These are phyloP conservation scores for Aplosporella prunicola DNA, from an alignment of 2,329 filamentous ascomycete genomes.

Conservation along the genomic window DNA sequence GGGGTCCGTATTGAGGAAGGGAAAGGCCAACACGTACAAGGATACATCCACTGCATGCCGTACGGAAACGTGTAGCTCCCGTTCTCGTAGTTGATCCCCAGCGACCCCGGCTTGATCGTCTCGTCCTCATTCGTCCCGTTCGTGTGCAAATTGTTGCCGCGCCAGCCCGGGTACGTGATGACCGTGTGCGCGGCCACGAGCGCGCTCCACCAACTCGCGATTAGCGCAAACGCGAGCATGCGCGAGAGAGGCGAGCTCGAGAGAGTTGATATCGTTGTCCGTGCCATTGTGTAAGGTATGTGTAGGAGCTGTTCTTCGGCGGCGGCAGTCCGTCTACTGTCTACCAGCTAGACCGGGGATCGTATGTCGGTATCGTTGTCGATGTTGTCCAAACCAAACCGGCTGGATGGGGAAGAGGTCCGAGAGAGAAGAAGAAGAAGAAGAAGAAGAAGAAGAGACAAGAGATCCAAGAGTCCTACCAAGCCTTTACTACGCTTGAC, in stretches of 20 bases:
- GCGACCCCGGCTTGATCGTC: conserved; percentile 27
- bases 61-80: conserved; percentile 56
- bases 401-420: no score
- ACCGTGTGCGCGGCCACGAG: conserved; percentile 63
- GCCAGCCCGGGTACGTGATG: conserved; percentile 76
- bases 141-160: conserved; percentile 75
- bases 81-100: conserved; percentile 36
- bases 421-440: no score
- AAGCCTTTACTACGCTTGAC: no score
- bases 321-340: no score
- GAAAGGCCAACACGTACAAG: conserved; percentile 54
- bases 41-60: conserved; percentile 93
- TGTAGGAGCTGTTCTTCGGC: no score
- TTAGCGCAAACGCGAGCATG: not conserved
- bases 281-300: no score
- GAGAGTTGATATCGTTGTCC: no score
- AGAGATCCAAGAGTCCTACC: no score
- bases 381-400: no score
- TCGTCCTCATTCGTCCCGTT: conserved; percentile 50
- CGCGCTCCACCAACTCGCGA: conserved; percentile 19
- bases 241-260: not conserved
- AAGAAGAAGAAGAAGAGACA: no score
- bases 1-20: not conserved
- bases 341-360: no score
- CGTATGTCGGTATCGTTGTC: no score